These are phyloP conservation scores for Apiotrichum siamense DNA, from an alignment of 1,284 basidiomycete species.

Conservation along the genomic window DNA sequence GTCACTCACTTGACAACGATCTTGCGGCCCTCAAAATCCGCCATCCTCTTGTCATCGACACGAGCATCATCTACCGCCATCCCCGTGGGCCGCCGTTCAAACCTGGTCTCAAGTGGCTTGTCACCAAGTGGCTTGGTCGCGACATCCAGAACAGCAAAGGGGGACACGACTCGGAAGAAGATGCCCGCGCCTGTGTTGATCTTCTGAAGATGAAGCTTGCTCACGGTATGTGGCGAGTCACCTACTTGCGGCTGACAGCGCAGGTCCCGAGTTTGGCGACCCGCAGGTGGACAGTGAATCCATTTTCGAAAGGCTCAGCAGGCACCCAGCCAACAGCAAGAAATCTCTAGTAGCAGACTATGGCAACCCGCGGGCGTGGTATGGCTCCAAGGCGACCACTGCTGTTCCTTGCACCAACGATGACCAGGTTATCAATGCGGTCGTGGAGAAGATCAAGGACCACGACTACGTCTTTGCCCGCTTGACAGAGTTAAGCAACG, in stretches of 20 bases:
- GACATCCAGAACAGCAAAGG: constrained; percentile 71
- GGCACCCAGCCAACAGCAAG: constrained; percentile 43
- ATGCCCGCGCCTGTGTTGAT: constrained; percentile 78
- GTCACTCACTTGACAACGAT: constrained; percentile 89
- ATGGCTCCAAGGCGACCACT: constrained; percentile 71
- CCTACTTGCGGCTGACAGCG: neutral
- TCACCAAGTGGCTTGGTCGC: constrained; percentile 77
- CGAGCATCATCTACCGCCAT: constrained; percentile 79
- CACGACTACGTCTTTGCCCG: constrained; percentile 78
- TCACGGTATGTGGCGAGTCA: constrained; percentile 51
- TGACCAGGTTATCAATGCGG: constrained; percentile 60
- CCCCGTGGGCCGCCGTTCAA: constrained; percentile 83
- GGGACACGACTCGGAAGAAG: constrained; percentile 87
- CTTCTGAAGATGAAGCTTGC: constrained; percentile 71
- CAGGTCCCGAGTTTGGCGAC: constrained; percentile 73
- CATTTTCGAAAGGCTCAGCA: constrained; percentile 72
- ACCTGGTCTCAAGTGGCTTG: constrained; percentile 85
- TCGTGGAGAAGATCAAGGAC: constrained; percentile 57
- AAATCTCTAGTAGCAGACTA: constrained; percentile 73
- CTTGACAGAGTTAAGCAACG: constrained; percentile 68
- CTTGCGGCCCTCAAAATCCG: constrained; percentile 73
- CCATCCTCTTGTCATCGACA: constrained; percentile 81
- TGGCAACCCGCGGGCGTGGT: constrained; percentile 71
- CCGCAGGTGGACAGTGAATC: constrained; percentile 70
- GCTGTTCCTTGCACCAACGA: constrained; percentile 67